Base-by-base conservation (phyloP, 805 yeast genomes). In the Wickerhamiella shivajii region DNA sequence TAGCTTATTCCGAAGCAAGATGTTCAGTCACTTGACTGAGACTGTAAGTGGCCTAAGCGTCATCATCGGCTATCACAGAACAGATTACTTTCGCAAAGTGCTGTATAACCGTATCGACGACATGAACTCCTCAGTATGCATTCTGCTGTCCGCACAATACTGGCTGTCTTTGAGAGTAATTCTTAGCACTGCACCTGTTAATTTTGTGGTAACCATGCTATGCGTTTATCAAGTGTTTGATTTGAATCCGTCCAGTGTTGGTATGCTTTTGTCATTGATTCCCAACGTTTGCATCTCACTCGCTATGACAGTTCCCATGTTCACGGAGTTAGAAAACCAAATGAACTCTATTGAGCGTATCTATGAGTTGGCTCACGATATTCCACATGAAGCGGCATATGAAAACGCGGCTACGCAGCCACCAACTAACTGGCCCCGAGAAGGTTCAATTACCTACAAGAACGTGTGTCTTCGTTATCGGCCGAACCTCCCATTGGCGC, bases 331-430 rank as follows among this genome's bases (percentile, higher is more conserved):
- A 17, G 90, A 80, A 47, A 79, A 77, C 50, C 75, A 75, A 46
- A 63, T 79, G 74, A 77, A 76, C 44, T 70, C 84, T 0, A 80
- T 70, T 12, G 90, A 79, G 52, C 64, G 92, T 53, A 52, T 79
- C 24, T 60, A 69, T 34, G 70, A 73, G 45, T 76, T 77, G 52
- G 83, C 78, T 1, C 63, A 57, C 41, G 59, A 67, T 12, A 54
- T 80, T 6, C 55, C 55, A 2, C 73, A 72, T 45, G 93, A 80
- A 52, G 78, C 77, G 1, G 64, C 77, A 0, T 68, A 66, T 43
- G 52, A 57, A 27, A 64, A 70, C 33, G 53, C 45, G 1, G 66
- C 42, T 41, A 63, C 57, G 18, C 58, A 47, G 64, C 65, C 67
- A 1, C 44, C 56, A 40, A 56, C 54, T 2, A 55, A 60, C 24